Base-by-base conservation (phyloP, 768 basidiomycete species). In the Dacryopinax spathularia region DNA sequence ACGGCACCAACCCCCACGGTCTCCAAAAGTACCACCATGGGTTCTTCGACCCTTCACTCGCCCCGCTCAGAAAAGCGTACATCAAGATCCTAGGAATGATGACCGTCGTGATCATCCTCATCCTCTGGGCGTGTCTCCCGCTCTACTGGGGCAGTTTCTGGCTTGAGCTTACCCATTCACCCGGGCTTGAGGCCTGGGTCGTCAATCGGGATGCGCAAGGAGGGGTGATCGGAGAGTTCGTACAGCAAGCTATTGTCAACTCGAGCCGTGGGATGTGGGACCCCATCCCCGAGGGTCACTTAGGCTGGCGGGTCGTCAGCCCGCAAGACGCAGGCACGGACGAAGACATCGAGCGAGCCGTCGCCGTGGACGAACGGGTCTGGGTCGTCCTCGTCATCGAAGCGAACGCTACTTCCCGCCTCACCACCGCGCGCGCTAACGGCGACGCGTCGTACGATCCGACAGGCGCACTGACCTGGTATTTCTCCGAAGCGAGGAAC, bases 311-410 rank as follows among this genome's bases (percentile, higher is more conserved):
- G 33, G 41, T 62, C 20, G 68, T 70, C 12, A 65, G 68, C 1
- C 62, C 69, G 0, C 63, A 68, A 2, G 64, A 70, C 7, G 70
- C 69, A 34, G 68, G 73, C 0, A 70, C 68, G 16, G 67, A 73
- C 59, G 65, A 71, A 2, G 69, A 69, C 37, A 69, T 80, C 39
- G 71, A 69, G 13, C 16, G 73, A 7, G 71, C 73, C 34, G 67
- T 80, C 2, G 65, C 34, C 18, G 33, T 77, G 2, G 66, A 78
- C 20, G 75, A 79, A 56, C 69, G 72, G 2, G 71, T 70, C 0
- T 80, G 79, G 79, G 74, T 75, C 6, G 76, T 75, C 2, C 72
- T 80, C 6, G 76, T 78, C 48, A 77, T 79, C 48, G 70, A 74
- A 43, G 60, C 72, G 1, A 77, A 75, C 9, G 77, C 77, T 0